These are phyloP conservation scores for Curvularia hawaiiensis DNA, from an alignment of 2,329 filamentous ascomycete species.

Conservation along the genomic window DNA sequence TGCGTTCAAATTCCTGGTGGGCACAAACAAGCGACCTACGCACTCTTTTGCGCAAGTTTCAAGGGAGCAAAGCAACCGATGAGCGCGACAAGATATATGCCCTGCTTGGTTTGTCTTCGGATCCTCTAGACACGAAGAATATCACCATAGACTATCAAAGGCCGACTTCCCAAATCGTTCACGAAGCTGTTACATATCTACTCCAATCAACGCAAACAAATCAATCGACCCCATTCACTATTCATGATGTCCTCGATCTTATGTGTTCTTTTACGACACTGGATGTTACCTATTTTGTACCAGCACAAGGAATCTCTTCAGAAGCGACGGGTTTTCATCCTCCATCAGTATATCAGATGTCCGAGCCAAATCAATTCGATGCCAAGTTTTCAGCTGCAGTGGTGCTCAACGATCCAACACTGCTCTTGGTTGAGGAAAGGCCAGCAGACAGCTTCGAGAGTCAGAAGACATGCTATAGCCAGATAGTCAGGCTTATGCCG, in stretches of 20 bases:
- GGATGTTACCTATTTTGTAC: neutral
- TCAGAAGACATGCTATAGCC: neutral
- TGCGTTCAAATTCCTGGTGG: neutral
- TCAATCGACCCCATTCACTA: neutral
- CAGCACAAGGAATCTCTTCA: neutral
- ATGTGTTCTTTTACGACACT: neutral
- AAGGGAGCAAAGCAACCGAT: neutral
- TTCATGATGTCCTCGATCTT: neutral
- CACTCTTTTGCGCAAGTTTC: neutral
- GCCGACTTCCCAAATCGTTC: neutral
- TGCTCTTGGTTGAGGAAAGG: neutral
- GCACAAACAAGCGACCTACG: neutral
- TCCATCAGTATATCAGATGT: neutral
- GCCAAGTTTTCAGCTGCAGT: neutral
- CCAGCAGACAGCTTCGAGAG: neutral
- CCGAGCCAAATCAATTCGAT: neutral
- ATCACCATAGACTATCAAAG: neutral
- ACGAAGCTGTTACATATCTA: neutral
- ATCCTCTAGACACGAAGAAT: neutral
- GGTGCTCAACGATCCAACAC: neutral
- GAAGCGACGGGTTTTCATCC: too few relatives aligned
- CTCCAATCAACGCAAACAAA: neutral
- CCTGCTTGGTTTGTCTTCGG: neutral
- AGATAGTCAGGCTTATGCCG: neutral
- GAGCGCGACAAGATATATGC: neutral